Base-by-base conservation (phyloP, 163 green algal genomes). In the Volvox carteri region DNA sequence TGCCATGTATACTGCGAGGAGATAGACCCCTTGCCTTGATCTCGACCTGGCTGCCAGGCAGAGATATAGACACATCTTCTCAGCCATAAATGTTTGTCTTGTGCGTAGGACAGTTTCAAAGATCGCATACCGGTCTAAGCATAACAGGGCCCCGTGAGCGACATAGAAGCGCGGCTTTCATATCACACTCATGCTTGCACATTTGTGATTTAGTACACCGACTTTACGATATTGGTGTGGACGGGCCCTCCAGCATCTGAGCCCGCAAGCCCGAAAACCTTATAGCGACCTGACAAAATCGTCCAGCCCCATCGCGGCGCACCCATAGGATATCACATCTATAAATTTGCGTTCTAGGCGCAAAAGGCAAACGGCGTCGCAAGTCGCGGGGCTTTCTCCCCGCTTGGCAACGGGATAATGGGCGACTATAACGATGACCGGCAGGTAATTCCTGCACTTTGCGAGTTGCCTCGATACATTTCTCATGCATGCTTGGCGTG, bases 341-440 rank as follows among this genome's bases (percentile, higher is more conserved):
- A 65, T 23, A 7, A 85, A 56, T 58, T 73, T 54, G 33, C 7
- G 37, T 39, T 23, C 35, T 18, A 58, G 77, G 21, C 52, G 33
- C 60, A 50, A 28, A 37, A 70, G 35, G 50, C 33, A 14, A 30
- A 42, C 72, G 72, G 72, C 72, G 41, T 21, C 72, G 41, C 16
- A n/a, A 79, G 41, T 79, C 42, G 73, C 73, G 42, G 73, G 73
- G 44, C 44, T 65, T 41, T 23, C 41, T 7, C 23, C 41, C 44
- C n/a, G 19, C 42, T 60, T n/a, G 41, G 42, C 25, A 41, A 77
- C 41, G 35, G 2, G 28, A 62, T 5, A 1, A 86, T 86, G 78
- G 78, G 50, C 4, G 78, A 86, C 78, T 86, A 77, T 41, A 50
- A 78, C 18, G 79, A 86, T n/a, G 79, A 70, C 14, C 79, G 79